Percentiles rank a stretch among this genome's conserved stretches.
Evolutionary conservation across 2,329 filamentous ascomycete genomes (phyloP).

Genomic region (Sclerotinia spermophila): DNA sequence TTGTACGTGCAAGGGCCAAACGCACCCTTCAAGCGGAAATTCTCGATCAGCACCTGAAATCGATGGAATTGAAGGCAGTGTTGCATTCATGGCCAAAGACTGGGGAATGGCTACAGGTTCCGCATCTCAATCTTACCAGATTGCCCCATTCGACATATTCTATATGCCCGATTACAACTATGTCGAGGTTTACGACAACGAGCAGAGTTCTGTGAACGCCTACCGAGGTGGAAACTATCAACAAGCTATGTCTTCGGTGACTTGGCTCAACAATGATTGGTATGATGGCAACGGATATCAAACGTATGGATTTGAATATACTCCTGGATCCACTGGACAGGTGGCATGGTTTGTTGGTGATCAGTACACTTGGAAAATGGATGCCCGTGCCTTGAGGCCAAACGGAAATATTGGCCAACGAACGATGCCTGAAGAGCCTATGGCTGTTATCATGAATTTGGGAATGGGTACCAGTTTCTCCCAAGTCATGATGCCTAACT

Average conservation of each 20-base stretch:
- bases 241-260: slow-evolving; percentile 58
- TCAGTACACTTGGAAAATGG: slow-evolving; percentile 61
- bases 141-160: slow-evolving; percentile 67
- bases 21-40: slow-evolving; percentile 62
- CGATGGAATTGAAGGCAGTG: slow-evolving; percentile 68
- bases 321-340: slow-evolving; percentile 54
- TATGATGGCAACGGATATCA: slow-evolving; percentile 63
- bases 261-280: slow-evolving; percentile 62
- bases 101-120: slow-evolving; percentile 49
- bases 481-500: slow-evolving; percentile 53
- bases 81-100: slow-evolving; percentile 36
- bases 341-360: slow-evolving; percentile 68
- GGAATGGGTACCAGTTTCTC: slow-evolving; percentile 68
- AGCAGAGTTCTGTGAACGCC: slow-evolving; percentile 53
- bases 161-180: slow-evolving; percentile 65
- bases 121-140: slow-evolving; percentile 64
- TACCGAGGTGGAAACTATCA: slow-evolving; percentile 62
- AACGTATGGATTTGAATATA: slow-evolving; percentile 60
- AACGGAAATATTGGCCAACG: slow-evolving; percentile 69
- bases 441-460: slow-evolving; percentile 65
- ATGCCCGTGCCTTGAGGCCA: slow-evolving; percentile 56
- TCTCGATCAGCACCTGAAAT: slow-evolving; percentile 68
- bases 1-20: slow-evolving; percentile 60
- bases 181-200: slow-evolving; percentile 60
- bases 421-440: slow-evolving; percentile 62